Base-by-base conservation (phyloP, 2,329 filamentous ascomycete species). In the Diaporthe citriasiana region DNA sequence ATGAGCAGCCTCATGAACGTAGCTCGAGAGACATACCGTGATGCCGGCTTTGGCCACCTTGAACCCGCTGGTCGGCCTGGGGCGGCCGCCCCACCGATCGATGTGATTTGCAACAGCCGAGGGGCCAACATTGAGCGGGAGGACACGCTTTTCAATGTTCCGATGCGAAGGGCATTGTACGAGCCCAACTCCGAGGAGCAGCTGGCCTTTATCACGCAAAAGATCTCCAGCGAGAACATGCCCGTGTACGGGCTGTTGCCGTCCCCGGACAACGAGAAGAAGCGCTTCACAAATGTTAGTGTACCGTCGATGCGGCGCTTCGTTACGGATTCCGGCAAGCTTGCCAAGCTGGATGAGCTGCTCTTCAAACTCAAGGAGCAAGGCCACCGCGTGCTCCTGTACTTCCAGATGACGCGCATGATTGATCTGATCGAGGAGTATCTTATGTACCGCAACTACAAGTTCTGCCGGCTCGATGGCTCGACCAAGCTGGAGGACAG, bases 321-420 rank as follows among this genome's bases (percentile, higher is more conserved):
- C 81, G 97, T 99, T 74, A 98, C 96, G 1, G 97, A 98, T 84
- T 98, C 95, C 70, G 97, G 97, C 81, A 99, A 99, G 86, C 90
- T 99, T 75, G 95, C 95, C 60, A 95, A 95, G 81, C 88, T 99
- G 68, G 97, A 99, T 82, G 89, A 94, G 77, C 88, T 99, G 25
- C 89, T 99, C 19, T 94, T 94, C 82, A 90, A 95, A 82, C 92
- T 99, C 80, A 99, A 98, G 88, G 93, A 95, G 76, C 94, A 93
- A 76, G 94, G 94, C 47, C 97, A 99, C 79, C 95, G 97, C 80
- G 97, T 99, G 30, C 88, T 99, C 71, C 87, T 99, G 27, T 99
- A 99, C 88, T 99, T 99, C 94, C 97, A 99, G 87, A 99, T 99
- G 97, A 99, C 97, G 5, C 94, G 94, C 81, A 99, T 99, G 97